phyloP scores from a whole-genome alignment of 306 rosid species.

The Prunus mume region DNA sequence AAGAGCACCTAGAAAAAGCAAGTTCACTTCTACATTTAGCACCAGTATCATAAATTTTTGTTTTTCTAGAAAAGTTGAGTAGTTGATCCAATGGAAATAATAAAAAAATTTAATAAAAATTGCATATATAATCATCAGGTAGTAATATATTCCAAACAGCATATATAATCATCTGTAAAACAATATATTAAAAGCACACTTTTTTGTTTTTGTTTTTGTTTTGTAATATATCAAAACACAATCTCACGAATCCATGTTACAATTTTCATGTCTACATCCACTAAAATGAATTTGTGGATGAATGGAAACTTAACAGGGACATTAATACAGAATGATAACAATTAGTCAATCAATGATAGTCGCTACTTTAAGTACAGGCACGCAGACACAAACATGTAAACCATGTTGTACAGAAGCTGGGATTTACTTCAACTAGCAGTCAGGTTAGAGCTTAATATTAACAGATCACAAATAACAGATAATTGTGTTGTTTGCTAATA shows the following conservation, averaged over 20 bases:
- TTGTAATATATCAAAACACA: not conserved
- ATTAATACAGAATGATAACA: not conserved
- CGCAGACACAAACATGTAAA: not conserved
- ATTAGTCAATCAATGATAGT: not conserved
- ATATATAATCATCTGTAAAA: not conserved
- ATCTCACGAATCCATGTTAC: not conserved
- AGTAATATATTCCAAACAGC: not conserved
- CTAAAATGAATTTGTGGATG: not conserved
- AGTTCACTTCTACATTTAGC: slow-evolving; percentile 15
- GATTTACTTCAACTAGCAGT: not conserved
- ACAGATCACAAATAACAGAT: not conserved
- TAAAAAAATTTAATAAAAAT: not conserved
- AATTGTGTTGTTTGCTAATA: not conserved
- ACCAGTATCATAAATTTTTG: not conserved
- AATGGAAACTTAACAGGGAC: not conserved
- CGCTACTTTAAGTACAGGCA: not conserved
- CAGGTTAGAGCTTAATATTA: not conserved
- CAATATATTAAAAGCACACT: not conserved
- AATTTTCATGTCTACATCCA: not conserved
- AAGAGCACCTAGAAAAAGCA: slow-evolving; percentile 70
- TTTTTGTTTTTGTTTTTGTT: not conserved
- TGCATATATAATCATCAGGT: not conserved
- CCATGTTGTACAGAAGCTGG: not conserved
- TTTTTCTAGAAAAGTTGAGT: not conserved
- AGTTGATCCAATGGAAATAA: not conserved